phyloP scores from a whole-genome alignment of 257 asterid genomes.

The Solanum chmielewskii region DNA sequence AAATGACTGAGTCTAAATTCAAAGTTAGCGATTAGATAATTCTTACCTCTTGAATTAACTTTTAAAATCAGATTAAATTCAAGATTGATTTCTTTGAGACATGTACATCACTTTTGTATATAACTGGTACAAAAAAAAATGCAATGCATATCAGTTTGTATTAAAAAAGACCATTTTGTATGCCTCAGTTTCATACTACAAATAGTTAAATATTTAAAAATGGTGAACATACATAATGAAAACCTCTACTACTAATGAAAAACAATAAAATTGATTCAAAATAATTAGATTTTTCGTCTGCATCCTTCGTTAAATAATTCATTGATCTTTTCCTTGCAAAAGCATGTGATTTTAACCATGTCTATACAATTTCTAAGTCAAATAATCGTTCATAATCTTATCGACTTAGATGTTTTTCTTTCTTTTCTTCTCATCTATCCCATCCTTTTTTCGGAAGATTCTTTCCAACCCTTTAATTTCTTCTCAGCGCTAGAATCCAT shows the following conservation, averaged over 20 bases:
- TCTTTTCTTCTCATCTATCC: neutral
- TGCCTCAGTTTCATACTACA: neutral
- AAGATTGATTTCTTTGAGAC: too few relatives aligned
- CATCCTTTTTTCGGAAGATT: neutral
- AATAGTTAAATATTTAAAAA: neutral
- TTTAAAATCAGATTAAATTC: too few relatives aligned
- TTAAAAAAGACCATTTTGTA: neutral
- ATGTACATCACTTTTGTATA: too few relatives aligned
- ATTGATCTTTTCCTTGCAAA: neutral
- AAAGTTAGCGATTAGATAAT: too few relatives aligned
- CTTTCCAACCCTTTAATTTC: neutral
- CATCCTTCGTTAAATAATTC: neutral
- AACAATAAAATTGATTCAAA: neutral
- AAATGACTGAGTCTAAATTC: neutral
- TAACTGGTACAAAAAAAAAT: neutral
- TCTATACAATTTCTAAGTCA: neutral
- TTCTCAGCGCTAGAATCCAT: neutral
- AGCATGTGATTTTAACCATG: neutral
- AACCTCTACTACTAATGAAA: too few relatives aligned
- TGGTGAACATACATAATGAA: neutral
- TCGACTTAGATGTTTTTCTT: neutral
- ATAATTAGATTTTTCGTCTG: neutral
- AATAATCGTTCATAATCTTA: neutral
- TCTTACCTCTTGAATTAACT: too few relatives aligned
- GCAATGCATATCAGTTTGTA: neutral